Evolutionary conservation across 306 rosid genomes (phyloP), one percentile per base, ranked within the genome.

Genomic region (Prunus dulcis): DNA sequence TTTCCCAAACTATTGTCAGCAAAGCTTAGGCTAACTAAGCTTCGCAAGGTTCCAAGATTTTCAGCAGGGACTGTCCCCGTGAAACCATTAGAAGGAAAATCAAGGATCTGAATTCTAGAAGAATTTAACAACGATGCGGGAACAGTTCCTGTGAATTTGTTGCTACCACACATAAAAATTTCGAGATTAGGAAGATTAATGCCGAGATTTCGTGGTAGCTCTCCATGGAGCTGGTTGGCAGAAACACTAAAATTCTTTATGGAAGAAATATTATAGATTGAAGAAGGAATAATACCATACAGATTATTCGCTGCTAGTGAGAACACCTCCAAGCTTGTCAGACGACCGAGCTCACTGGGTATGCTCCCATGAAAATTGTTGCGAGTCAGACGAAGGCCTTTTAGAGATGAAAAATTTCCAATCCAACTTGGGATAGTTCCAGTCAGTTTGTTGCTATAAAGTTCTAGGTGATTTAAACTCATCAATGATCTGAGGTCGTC

Each of bases 381-480:
- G 7, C 0, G 11, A 0, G 5, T 22, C 20, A 85, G 50, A 4
- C 6, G 2, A 46, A 89, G 14, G 0, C 0, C 0, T 52, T 60
- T 20, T 22, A 87, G 53, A 8, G 85, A 83, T 51, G 93, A 85
- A 51, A 81, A 69, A 12, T 87, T 85, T 45, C 87, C 89, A n/a
- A 87, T 67, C 88, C 90, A 86, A 28, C 60, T 5, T 71, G 87
- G 91, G 30, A 89, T 86, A 32, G 25, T 76, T 76, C 90, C 86
- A 5, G 51, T 79, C 3, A 89, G 70, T 27, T 76, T 76, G 84
- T 86, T 89, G 4, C 1, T 9, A 22, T 38, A 67, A 20, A 18
- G 38, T 5, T 17, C 30, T 12, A 83, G 56, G n/a, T 4, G 0
- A 6, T 27, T 3, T 52, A 81, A 55, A 19, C 76, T 76, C 50